Base-by-base conservation (phyloP, 768 basidiomycete species). In the Pleurotus platypus region DNA sequence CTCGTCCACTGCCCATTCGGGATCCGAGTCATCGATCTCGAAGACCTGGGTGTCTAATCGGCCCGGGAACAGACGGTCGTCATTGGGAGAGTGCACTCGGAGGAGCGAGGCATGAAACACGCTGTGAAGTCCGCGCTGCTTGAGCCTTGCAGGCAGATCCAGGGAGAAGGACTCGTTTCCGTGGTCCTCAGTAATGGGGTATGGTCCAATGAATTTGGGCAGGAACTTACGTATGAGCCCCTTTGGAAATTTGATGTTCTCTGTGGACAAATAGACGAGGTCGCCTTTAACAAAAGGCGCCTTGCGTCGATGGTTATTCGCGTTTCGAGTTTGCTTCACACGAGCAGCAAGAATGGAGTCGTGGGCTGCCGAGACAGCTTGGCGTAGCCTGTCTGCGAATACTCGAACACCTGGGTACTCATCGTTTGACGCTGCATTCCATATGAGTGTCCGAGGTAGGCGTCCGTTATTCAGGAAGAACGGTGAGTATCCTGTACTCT, bases 211-310 rank as follows among this genome's bases (percentile, higher is more conserved):
- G 18, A 43, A 71, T 0, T 63, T 59, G 0, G 67, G 68, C 56
- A 75, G 66, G 48, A 73, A 72, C 46, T 76, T 75, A 0, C 70
- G 66, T 0, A 69, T 66, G 0, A 61, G 63, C 11, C 62, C 59
- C 4, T 63, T 63, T 20, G 42, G 61, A 55, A 57, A 64, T 67
- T 4, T 67, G 58, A 35, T 58, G 59, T 71, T 57, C 15, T 64
- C 49, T 1, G 69, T 70, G 1, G 68, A 68, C 1, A 74, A 49
- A 18, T 60, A 60, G 1, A 49, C 53, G 7, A 56, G 22, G 0
- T 56, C 55, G 4, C 26, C 46, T 20, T 56, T 24, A 2, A n/a
- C 11, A 16, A 56, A 60, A 0, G 60, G 60, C 2, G 59, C 42
- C 4, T 26, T 24, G 18, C 49, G 30, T 0, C 56, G 24, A 3